phyloP scores from a whole-genome alignment of 2,329 filamentous ascomycete genomes.

The Beauveria medogensis region DNA sequence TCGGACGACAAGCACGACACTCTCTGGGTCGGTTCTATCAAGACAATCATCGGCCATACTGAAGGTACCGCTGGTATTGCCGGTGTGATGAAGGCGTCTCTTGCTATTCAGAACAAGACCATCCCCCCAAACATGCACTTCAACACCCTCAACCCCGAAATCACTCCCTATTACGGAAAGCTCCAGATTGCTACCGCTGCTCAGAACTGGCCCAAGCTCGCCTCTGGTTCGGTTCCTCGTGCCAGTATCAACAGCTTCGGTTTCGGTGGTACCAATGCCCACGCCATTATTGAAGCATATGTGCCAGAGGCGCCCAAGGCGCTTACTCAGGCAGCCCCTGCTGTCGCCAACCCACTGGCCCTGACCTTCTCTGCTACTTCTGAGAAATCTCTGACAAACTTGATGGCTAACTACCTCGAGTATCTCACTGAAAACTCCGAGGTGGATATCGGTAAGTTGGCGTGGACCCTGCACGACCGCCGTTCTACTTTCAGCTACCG shows the following conservation, averaged over 20 bases:
- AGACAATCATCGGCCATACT: slow-evolving; percentile 40
- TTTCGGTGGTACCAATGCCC: slow-evolving; percentile 34
- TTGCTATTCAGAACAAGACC: slow-evolving; percentile 37
- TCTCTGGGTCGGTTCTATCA: slow-evolving; percentile 34
- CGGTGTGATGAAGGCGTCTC: slow-evolving; percentile 37
- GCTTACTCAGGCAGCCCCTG: slow-evolving; percentile 16
- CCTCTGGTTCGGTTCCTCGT: slow-evolving; percentile 5
- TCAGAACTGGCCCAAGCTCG: slow-evolving; percentile 7
- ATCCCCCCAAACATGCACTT: slow-evolving; percentile 40
- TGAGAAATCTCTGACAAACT: slow-evolving; percentile 8
- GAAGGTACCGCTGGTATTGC: slow-evolving; percentile 40
- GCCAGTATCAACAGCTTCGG: slow-evolving; percentile 37
- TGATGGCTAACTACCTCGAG: slow-evolving; percentile 10
- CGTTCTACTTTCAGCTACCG: slow-evolving; percentile 14
- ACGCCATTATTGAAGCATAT: slow-evolving; percentile 18
- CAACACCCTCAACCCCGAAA: slow-evolving; percentile 37
- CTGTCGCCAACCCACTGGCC: slow-evolving; percentile 2
- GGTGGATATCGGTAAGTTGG: slow-evolving; percentile 13
- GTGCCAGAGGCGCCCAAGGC: slow-evolving; percentile 26
- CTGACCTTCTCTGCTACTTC: slow-evolving; percentile 11
- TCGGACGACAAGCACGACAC: slow-evolving; percentile 1
- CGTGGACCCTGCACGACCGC: slow-evolving; percentile 14
- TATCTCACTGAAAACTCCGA: slow-evolving; percentile 9
- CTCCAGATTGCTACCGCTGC: slow-evolving; percentile 14
- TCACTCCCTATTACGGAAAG: slow-evolving; percentile 17